Evolutionary conservation across 768 basidiomycete genomes (phyloP).

Genomic region (Mycena amicta): DNA sequence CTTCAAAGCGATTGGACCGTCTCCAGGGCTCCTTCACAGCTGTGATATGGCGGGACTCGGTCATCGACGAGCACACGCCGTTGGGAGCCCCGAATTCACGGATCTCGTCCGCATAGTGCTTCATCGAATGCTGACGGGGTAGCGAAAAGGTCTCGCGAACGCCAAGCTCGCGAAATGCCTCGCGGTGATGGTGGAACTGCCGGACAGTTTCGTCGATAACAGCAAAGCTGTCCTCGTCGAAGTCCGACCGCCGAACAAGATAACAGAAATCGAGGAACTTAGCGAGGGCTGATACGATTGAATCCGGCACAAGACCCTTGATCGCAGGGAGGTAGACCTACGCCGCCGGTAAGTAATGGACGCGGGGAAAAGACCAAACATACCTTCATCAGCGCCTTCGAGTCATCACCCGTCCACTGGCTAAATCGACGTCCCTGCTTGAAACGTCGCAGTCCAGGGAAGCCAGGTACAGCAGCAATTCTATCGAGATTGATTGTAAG

Average conservation of each 20-base stretch:
- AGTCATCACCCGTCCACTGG: constrained; percentile 33
- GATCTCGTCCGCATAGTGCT: constrained; percentile 21
- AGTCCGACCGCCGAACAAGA: constrained; percentile 16
- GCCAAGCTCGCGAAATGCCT: constrained; percentile 17
- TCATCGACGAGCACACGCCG: constrained; percentile 28
- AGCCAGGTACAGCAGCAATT: constrained; percentile 14
- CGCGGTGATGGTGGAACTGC: constrained; percentile 14
- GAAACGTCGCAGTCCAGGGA: constrained; percentile 23
- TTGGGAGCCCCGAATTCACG: constrained; percentile 24
- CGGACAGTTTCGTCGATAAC: constrained; percentile 4
- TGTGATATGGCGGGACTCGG: constrained; percentile 28
- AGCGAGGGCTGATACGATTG: constrained; percentile 19
- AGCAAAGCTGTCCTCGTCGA: constrained; percentile 8
- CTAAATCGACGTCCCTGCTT: constrained; percentile 24
- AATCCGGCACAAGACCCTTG: constrained; percentile 18
- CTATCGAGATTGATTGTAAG: constrained; percentile 15
- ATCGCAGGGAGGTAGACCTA: constrained; percentile 28
- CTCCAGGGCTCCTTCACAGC: constrained; percentile 30
- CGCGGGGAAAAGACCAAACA: not conserved
- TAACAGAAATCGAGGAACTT: constrained; percentile 31
- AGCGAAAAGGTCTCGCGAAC: constrained; percentile 21
- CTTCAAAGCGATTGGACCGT: constrained; percentile 23
- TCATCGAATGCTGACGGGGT: constrained; percentile 23
- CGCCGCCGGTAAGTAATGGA: not conserved
- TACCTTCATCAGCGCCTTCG: constrained; percentile 33